These are phyloP conservation scores for Sedum album DNA, from an alignment of 164 flowering plant species.

Conservation along the genomic window DNA sequence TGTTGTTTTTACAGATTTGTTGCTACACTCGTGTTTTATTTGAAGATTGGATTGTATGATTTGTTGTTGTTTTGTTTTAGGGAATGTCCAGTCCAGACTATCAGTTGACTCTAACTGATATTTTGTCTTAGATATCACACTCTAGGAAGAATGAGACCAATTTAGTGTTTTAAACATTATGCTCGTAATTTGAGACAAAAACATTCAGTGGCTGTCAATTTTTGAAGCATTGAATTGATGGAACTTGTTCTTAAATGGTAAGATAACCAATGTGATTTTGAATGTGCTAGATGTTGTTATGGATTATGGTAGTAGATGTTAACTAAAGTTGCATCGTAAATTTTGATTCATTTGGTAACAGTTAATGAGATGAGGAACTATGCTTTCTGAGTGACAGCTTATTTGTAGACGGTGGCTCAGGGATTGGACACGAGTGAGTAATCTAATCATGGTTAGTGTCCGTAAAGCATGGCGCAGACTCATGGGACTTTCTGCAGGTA, in stretches of 20 bases:
- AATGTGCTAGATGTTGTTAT: neutral
- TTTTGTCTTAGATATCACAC: neutral
- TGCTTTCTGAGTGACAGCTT: neutral
- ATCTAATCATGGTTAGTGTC: constrained; percentile 71
- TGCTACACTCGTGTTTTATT: neutral
- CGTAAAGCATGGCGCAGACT: constrained; percentile 57
- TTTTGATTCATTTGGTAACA: neutral
- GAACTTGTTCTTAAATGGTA: neutral
- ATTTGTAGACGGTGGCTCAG: neutral
- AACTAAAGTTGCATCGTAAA: neutral
- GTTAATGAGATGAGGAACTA: neutral
- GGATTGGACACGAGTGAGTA: neutral
- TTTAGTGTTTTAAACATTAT: neutral
- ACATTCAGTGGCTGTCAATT: neutral
- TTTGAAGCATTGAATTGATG: neutral
- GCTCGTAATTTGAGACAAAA: too few species aligned
- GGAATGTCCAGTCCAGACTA: too few species aligned
- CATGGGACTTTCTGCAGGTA: constrained; percentile 66
- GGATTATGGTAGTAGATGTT: neutral
- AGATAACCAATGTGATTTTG: neutral
- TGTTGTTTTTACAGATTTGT: neutral
- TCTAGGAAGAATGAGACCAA: neutral
- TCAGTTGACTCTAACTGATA: too few species aligned
- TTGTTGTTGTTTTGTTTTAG: neutral
- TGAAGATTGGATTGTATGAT: neutral